phyloP scores from a whole-genome alignment of 1,284 basidiomycete genomes.

The Hemileia vastatrix region DNA sequence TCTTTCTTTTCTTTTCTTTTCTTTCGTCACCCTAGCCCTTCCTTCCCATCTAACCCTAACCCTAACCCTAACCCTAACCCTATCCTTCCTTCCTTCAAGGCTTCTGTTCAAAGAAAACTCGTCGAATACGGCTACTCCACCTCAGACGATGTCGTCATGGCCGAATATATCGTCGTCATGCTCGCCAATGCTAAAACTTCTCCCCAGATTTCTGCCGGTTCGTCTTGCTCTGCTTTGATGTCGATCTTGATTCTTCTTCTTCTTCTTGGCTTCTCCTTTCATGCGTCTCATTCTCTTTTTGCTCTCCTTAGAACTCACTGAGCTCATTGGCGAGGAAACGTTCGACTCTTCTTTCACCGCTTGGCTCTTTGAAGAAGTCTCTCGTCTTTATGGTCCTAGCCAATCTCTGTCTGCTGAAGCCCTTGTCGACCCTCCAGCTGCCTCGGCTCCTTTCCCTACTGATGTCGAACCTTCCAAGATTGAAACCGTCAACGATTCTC shows the following conservation, averaged over 20 bases:
- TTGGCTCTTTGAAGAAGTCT: conserved; percentile 33
- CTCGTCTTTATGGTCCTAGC: conserved; percentile 9
- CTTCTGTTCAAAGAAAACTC: conserved; percentile 18
- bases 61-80: no score
- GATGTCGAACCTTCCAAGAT: conserved; percentile 2
- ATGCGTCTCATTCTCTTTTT: not conserved
- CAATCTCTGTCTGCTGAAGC: not conserved
- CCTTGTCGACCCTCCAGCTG: not conserved
- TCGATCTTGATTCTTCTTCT: not conserved
- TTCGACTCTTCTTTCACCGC: conserved; percentile 32
- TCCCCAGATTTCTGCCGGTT: conserved; percentile 32
- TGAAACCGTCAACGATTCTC: conserved; percentile 22
- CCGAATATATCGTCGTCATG: conserved; percentile 45
- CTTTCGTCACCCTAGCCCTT: not conserved
- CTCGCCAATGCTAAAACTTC: conserved; percentile 39
- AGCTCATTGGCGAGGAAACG: conserved; percentile 35
- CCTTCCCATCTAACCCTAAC: no score
- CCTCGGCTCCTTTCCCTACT: not conserved
- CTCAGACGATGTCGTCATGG: conserved; percentile 24
- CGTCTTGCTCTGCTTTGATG: not conserved
- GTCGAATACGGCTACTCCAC: conserved; percentile 22
- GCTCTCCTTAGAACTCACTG: conserved; percentile 30
- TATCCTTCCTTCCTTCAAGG: not conserved
- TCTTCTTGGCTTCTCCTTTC: not conserved
- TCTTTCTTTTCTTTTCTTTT: not conserved